Conservation (phyloP, 2,329 filamentous ascomycete species). For the Colletotrichum noveboracense region DNA sequence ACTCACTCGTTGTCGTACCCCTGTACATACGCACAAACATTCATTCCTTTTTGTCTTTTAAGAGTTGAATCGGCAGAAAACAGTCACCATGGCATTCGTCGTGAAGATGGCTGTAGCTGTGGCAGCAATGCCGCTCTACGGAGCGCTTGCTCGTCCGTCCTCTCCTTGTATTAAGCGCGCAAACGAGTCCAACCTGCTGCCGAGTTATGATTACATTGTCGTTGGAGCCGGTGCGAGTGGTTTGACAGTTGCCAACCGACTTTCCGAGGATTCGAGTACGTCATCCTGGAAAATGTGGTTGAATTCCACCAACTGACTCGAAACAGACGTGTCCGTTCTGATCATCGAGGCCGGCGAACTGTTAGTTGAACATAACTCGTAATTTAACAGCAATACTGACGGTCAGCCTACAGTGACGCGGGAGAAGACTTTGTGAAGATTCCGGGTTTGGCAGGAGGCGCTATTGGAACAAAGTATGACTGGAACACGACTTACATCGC, state of each 20-base stretch:
- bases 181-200: background rate
- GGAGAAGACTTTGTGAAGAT: constrained; percentile 28
- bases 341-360: constrained; percentile 31
- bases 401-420: background rate
- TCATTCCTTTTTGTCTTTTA: background rate
- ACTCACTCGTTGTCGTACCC: background rate
- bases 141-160: constrained; percentile 9
- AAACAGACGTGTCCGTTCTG: constrained; percentile 27
- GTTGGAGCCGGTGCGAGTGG: constrained; percentile 40
- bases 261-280: constrained; percentile 36
- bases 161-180: background rate
- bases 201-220: constrained; percentile 35
- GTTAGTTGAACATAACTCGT: background rate
- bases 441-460: constrained; percentile 30
- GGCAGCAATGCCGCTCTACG: constrained; percentile 14
- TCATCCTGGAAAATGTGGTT: too few relatives aligned
- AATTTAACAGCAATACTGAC: background rate
- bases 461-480: constrained; percentile 27
- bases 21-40: constrained; percentile 3
- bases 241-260: constrained; percentile 39
- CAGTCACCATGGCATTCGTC: background rate
- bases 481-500: constrained; percentile 28
- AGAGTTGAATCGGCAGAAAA: background rate
- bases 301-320: background rate
- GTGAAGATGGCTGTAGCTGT: constrained; percentile 10